phyloP scores from a whole-genome alignment of 2,329 filamentous ascomycete genomes.

The Tolypocladium tundrense region DNA sequence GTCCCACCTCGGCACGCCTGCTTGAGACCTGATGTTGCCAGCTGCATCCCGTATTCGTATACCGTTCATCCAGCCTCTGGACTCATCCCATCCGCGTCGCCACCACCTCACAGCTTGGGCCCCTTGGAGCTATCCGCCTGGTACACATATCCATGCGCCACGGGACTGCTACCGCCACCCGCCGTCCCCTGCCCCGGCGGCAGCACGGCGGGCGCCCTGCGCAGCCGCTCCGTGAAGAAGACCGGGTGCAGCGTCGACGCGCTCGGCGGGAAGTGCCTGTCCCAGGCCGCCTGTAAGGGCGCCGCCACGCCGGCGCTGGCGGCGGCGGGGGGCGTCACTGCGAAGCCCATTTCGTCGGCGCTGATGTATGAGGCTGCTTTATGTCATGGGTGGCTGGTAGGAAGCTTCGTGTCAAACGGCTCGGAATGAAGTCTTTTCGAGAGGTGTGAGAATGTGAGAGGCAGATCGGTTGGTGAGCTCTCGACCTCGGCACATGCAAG shows the following conservation, averaged over 20 bases:
- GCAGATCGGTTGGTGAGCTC: not conserved
- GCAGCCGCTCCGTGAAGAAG: slow-evolving; percentile 60
- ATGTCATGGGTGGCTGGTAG: not conserved
- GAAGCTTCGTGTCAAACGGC: not conserved
- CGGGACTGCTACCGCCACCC: slow-evolving; percentile 28
- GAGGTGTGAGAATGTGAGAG: not conserved
- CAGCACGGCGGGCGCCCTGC: slow-evolving; percentile 37
- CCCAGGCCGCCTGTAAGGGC: slow-evolving; percentile 14
- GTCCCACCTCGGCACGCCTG: not conserved
- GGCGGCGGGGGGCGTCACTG: not conserved
- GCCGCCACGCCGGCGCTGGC: not conserved
- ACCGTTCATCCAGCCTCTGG: not conserved
- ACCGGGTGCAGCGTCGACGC: slow-evolving; percentile 59
- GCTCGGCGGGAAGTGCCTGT: slow-evolving; percentile 31
- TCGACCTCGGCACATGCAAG: not conserved
- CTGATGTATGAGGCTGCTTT: not conserved
- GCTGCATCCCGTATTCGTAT: not conserved
- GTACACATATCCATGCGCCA: slow-evolving; percentile 52
- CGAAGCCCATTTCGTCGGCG: not conserved
- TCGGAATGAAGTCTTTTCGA: not conserved
- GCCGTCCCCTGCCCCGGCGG: slow-evolving; percentile 5
- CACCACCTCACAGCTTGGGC: slow-evolving; percentile 25
- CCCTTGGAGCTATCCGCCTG: slow-evolving; percentile 20
- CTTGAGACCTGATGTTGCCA: not conserved
- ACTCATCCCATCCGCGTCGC: not conserved